Evolutionary conservation across 768 basidiomycete genomes (phyloP).

Genomic region (Pleurotus sapidus): DNA sequence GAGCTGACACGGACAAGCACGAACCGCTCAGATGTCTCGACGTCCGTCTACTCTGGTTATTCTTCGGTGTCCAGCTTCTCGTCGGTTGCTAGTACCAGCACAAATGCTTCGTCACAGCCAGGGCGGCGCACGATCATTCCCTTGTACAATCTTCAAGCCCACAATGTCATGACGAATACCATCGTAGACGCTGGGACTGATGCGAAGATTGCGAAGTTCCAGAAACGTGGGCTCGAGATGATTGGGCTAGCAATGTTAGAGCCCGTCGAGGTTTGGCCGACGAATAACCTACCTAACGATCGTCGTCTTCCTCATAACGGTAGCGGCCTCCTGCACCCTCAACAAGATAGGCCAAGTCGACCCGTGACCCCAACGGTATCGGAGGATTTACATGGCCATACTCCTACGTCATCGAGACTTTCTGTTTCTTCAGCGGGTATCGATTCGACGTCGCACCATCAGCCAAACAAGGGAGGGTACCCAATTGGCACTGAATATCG

Average conservation of each 20-base stretch:
- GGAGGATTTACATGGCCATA: conserved; percentile 5
- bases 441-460: conserved; percentile 5
- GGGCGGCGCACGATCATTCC: conserved; percentile 78
- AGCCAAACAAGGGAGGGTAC: too few species aligned
- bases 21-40: conserved; percentile 55
- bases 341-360: conserved; percentile 2
- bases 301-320: conserved; percentile 1
- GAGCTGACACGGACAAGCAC: conserved; percentile 48
- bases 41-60: conserved; percentile 27
- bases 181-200: conserved; percentile 89
- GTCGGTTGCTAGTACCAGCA: conserved; percentile 20
- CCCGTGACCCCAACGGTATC: not conserved
- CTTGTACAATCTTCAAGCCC: conserved; percentile 83
- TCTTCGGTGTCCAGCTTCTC: conserved; percentile 38
- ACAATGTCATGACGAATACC: conserved; percentile 83
- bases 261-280: conserved; percentile 73
- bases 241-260: conserved; percentile 78
- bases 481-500: not conserved
- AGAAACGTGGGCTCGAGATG: conserved; percentile 70
- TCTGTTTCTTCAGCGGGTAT: conserved; percentile 6
- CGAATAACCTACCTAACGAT: not conserved
- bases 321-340: not conserved
- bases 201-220: conserved; percentile 78
- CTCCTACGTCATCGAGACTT: conserved; percentile 9
- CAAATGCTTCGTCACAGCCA: conserved; percentile 34